Evolutionary conservation across 352 stramenopile species (phyloP).

Genomic region (Pythium apleroticum): DNA sequence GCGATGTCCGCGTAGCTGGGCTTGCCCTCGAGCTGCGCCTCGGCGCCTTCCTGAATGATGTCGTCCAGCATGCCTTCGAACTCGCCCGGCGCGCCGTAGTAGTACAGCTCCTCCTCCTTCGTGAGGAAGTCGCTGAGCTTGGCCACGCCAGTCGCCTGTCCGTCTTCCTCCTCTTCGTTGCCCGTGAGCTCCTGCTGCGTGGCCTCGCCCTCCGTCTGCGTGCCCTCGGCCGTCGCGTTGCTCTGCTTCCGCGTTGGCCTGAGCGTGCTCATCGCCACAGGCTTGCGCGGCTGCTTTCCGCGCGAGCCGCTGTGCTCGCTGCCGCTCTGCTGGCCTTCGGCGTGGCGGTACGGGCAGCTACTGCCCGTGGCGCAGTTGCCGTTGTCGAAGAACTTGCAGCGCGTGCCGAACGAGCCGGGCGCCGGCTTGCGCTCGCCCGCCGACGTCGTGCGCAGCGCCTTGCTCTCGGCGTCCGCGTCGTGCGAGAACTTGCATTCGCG

Average conservation of each 20-base stretch:
- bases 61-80: slow-evolving; percentile 42
- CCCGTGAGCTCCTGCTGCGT: slow-evolving; percentile 14
- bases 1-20: slow-evolving; percentile 58
- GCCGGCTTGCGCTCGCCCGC: slow-evolving; percentile 41
- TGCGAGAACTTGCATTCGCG: slow-evolving; percentile 73
- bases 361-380: slow-evolving; percentile 60
- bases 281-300: neutral
- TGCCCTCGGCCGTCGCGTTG: slow-evolving; percentile 17
- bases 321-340: slow-evolving; percentile 25
- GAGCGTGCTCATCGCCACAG: slow-evolving; percentile 24
- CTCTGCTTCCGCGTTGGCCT: slow-evolving; percentile 31
- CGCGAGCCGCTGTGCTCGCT: slow-evolving; percentile 6
- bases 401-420: slow-evolving; percentile 46
- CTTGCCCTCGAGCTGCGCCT: slow-evolving; percentile 31
- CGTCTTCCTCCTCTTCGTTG: slow-evolving; percentile 36
- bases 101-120: slow-evolving; percentile 83
- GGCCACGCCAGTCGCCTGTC: slow-evolving; percentile 37
- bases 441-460: slow-evolving; percentile 19
- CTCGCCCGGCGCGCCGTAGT: slow-evolving; percentile 74
- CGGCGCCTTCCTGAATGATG: neutral
- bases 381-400: slow-evolving; percentile 76
- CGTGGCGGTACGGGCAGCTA: slow-evolving; percentile 70
- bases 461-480: slow-evolving; percentile 24
- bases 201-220: slow-evolving; percentile 20
- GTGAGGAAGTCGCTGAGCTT: slow-evolving; percentile 77